Conservation (phyloP, 2,329 filamentous ascomycete genomes). For the Aspergillus sp. region DNA sequence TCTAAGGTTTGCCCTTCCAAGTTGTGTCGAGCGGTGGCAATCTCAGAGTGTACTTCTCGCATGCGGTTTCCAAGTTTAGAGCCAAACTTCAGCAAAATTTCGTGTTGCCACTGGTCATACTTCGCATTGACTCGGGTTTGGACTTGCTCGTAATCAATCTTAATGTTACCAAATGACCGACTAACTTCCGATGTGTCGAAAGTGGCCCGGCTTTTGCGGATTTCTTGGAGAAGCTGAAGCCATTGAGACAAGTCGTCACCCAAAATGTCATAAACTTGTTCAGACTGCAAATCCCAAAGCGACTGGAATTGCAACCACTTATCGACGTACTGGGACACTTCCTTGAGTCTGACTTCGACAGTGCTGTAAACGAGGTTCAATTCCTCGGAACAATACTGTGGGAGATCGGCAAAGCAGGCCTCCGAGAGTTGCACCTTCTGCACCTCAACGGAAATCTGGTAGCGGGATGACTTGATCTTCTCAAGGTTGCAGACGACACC, state of each 20-base stretch:
- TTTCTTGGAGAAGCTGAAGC: constrained; percentile 95
- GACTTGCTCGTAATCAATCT: constrained; percentile 97
- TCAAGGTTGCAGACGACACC: constrained; percentile 88
- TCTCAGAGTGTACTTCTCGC: constrained; percentile 86
- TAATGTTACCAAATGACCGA: constrained; percentile 88
- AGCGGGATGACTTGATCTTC: constrained; percentile 91
- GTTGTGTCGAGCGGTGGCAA: constrained; percentile 85
- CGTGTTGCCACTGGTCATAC: constrained; percentile 99
- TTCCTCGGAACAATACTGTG: constrained; percentile 75
- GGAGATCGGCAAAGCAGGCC: constrained; percentile 76
- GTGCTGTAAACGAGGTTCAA: constrained; percentile 78
- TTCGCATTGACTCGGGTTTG: constrained; percentile 98
- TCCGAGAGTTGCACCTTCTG: constrained; percentile 40
- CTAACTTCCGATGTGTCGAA: constrained; percentile 97
- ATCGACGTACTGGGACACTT: constrained; percentile 84
- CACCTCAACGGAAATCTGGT: constrained; percentile 75
- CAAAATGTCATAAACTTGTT: constrained; percentile 89
- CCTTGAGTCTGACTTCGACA: constrained; percentile 77
- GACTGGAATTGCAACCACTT: constrained; percentile 99
- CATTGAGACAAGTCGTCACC: constrained; percentile 89
- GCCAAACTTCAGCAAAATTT: constrained; percentile 92
- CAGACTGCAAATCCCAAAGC: constrained; percentile 94
- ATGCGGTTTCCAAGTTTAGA: constrained; percentile 83
- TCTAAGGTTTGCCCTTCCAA: constrained; percentile 91
- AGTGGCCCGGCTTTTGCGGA: constrained; percentile 89